A percentile compares a stretch with the other conserved stretches of the same genome.
Conservation (phyloP, 257 asterid genomes). For the Ajuga chamaepitys region DNA sequence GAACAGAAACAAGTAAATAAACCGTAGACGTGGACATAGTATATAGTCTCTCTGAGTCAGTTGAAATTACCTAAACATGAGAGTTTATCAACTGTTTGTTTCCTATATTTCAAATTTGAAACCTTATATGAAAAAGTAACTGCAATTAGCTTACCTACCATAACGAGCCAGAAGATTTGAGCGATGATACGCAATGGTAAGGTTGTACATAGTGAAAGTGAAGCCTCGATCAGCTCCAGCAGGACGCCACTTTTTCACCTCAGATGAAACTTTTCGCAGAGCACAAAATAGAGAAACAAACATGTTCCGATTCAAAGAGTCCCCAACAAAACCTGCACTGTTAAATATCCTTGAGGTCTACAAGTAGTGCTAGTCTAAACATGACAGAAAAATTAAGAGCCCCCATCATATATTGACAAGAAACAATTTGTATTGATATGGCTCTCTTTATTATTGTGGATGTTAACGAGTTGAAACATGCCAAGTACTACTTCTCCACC, state of each 20-base stretch:
- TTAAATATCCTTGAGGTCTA: conserved; percentile 35
- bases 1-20: conserved; percentile 10
- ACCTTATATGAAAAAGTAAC: background rate
- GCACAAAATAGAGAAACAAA: conserved; percentile 86
- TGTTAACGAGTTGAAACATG: background rate
- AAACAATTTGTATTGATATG: background rate
- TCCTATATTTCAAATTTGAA: background rate
- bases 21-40: background rate
- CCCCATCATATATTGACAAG: background rate
- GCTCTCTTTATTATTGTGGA: background rate
- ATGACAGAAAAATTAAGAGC: background rate
- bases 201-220: conserved; percentile 76
- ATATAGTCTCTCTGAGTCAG: background rate
- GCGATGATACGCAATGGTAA: conserved; percentile 88
- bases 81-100: background rate
- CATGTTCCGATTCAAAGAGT: conserved; percentile 94
- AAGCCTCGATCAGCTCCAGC: conserved; percentile 94
- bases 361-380: conserved; percentile 10
- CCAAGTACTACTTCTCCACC: background rate
- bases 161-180: conserved; percentile 93
- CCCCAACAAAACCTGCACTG: conserved; percentile 97
- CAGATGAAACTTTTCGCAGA: conserved; percentile 46
- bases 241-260: conserved; percentile 95
- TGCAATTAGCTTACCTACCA: conserved; percentile 73
- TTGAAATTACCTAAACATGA: background rate